Base-by-base conservation (phyloP, 2,329 filamentous ascomycete genomes). In the Colletotrichum sp. region DNA sequence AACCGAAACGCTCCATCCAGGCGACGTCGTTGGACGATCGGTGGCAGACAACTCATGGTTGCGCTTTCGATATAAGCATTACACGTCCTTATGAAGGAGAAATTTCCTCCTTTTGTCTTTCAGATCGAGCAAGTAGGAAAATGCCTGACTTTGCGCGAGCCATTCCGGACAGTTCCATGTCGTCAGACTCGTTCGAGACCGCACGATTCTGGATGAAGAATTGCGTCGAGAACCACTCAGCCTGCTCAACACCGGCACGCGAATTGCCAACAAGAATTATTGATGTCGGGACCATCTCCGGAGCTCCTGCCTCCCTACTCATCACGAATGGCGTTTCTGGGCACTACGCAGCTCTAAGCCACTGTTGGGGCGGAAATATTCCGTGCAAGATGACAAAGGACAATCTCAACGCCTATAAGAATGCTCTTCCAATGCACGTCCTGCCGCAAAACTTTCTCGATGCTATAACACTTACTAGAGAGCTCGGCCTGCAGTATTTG, bases 381-480 rank as follows among this genome's bases (percentile, higher is more conserved):
- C 69, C 72, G 0, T 70, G 73, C 61, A 68, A 55, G 30, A 77
- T 72, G 7, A 75, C 73, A 2, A 30, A 0, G 4, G 2, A 16
- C 7, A 69, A 14, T 14, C 58, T 73, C 6, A 5, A 43, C 0
- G 34, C 9, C 4, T 59, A 65, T 14, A 26, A 24, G 2, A 3
- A 14, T 3, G 12, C 34, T 12, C 28, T 71, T 1, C 72, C 72
- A 1, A 59, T 58, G 34, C 21, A 24, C 1, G 12, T 0, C 9
- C 73, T 80, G 2, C 78, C 78, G 12, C 67, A 56, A 6, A 79
- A 78, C 8, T 80, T 83, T n/a, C 73, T 65, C 6, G 80, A 83
- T 48, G 79, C 81, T 3, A 78, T 85, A 34, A n/a, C 28, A 1
- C 69, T 83, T 7, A 76, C 80, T 6, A 77, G 78, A 2, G 34